phyloP scores from a whole-genome alignment of 75 land plant genomes.

The Pinus albicaulis region DNA sequence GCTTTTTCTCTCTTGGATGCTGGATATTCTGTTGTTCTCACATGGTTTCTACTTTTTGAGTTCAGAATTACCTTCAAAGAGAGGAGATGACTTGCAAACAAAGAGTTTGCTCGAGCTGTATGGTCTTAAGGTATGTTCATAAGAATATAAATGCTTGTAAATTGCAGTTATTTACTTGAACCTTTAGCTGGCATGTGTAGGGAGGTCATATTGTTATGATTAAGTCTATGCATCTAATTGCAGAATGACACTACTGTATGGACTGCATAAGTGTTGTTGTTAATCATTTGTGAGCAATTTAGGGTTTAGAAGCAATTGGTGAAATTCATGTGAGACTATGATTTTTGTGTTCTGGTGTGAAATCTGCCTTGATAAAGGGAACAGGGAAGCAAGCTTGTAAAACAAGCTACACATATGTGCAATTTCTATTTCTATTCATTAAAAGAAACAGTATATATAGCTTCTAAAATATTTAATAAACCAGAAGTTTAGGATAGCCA shows the following conservation, averaged over 20 bases:
- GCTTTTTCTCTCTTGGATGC: not conserved
- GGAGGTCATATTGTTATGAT: not conserved
- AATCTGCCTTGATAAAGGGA: too few relatives aligned
- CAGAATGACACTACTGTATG: not conserved
- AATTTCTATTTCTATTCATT: too few relatives aligned
- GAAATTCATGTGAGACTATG: too few relatives aligned
- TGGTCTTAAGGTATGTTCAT: conserved; percentile 65
- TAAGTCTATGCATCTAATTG: not conserved
- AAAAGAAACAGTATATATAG: too few relatives aligned
- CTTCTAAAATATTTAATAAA: too few relatives aligned
- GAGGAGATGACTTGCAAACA: conserved; percentile 68
- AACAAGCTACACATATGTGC: too few relatives aligned
- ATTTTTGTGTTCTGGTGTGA: too few relatives aligned
- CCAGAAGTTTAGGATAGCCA: too few relatives aligned
- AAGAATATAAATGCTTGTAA: not conserved
- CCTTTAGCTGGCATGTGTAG: not conserved
- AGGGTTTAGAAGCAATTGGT: not conserved
- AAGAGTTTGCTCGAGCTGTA: conserved; percentile 74
- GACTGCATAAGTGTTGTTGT: not conserved
- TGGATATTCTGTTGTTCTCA: not conserved
- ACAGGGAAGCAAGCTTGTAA: too few relatives aligned
- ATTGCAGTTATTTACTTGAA: not conserved
- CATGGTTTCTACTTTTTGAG: not conserved
- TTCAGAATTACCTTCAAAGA: conserved; percentile 61
- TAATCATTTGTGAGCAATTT: not conserved